phyloP scores from a whole-genome alignment of 2,329 filamentous ascomycete genomes.

The Colletotrichum sp. region DNA sequence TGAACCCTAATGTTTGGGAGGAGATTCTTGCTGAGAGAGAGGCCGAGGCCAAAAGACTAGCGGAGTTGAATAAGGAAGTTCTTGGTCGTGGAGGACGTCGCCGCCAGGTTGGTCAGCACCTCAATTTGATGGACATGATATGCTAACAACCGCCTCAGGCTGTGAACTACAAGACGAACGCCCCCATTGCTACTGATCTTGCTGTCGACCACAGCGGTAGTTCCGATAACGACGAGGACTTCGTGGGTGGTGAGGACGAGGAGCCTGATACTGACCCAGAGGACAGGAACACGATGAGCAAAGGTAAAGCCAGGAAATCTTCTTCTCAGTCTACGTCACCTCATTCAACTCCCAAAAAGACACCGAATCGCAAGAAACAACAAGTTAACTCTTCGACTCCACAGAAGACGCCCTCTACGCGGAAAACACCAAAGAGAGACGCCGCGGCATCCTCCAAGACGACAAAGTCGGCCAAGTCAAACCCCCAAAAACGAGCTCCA shows the following conservation, averaged over 20 bases:
- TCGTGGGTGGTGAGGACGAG: constrained; percentile 28
- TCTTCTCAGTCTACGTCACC: constrained; percentile 9
- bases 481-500: not conserved
- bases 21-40: constrained; percentile 68
- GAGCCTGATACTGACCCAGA: constrained; percentile 25
- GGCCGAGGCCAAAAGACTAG: constrained; percentile 74
- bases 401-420: constrained; percentile 1
- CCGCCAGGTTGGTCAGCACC: constrained; percentile 53
- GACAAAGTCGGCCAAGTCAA: not conserved
- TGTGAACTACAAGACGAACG: constrained; percentile 32
- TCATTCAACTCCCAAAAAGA: not conserved
- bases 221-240: constrained; percentile 30
- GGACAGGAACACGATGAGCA: not conserved
- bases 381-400: constrained; percentile 13
- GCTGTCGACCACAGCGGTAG: constrained; percentile 11
- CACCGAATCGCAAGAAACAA: constrained; percentile 1
- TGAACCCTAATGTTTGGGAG: constrained; percentile 82
- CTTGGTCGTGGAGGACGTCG: constrained; percentile 86
- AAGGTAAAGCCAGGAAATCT: constrained; percentile 17
- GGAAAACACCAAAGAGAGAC: not conserved
- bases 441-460: not conserved
- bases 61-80: constrained; percentile 70
- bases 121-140: not conserved
- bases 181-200: constrained; percentile 15
- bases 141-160: constrained; percentile 23